Evolutionary conservation across 371 early-diverging fungal genomes (phyloP), one percentile per base, ranked within the genome.

Genomic region (Actinomucor elegans): DNA sequence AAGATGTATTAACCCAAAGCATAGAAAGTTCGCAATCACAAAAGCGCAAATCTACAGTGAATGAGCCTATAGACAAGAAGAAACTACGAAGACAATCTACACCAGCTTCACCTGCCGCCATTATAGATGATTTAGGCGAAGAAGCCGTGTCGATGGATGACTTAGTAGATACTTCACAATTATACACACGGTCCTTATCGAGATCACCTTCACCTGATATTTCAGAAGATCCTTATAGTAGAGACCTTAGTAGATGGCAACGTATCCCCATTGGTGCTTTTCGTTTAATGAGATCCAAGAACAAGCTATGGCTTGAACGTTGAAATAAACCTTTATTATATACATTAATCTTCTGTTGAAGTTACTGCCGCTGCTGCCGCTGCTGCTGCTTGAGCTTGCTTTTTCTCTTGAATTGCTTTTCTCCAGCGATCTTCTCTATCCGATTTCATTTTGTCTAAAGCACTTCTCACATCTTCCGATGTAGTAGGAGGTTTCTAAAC

Each of bases 241-340:
- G 74, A 58, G 84, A 83, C 28, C 44, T 83, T 35, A 72, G 75
- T 52, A 79, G 81, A 24, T 84, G 84, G 84, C 74, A 84, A 34
- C 76, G 80, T 23, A 77, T 81, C 9, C 84, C 84, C 9, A 84
- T 84, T 42, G 79, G 84, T 38, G 80, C 81, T 6, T 84, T 81
- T 56, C 71, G 84, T 33, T 53, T 69, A 44, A 69, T 75, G 67
- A 57, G 75, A 33, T 66, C 71, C 10, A 71, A 71, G 46, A 75
- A 75, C 45, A 68, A 63, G 24, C 47, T 69, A 35, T 75, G 75
- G 75, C 65, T 75, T 51, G 67, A 75, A 41, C 75, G 75, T 18
- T 69, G 61, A 52, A 26, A 48, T 23, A 0, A 27, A 15, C 17
- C 11, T 28, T 7, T 29, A 1, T 26, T 32, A 42, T 41, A 23